Percentiles rank a stretch among this genome's conserved stretches.
These are phyloP conservation scores for Bacidia gigantensis DNA, from an alignment of 495 filamentous ascomycete genomes.

Conservation along the genomic window DNA sequence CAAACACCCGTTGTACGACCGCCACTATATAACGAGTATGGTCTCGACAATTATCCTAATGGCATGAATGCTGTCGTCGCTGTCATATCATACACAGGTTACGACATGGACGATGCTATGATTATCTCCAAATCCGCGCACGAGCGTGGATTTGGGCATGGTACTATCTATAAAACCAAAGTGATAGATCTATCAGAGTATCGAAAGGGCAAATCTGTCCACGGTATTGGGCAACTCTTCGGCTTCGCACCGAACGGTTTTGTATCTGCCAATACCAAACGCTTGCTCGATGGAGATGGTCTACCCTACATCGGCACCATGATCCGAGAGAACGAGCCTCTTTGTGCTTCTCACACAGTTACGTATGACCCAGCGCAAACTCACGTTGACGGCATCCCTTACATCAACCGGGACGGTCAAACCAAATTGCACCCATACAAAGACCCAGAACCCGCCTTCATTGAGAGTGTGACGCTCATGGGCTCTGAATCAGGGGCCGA, in stretches of 20 bases:
- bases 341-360: conserved; percentile 85
- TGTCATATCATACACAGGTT: conserved; percentile 96
- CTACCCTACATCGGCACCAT: conserved; percentile 63
- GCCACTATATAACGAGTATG: conserved; percentile 87
- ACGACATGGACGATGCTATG: conserved; percentile 99
- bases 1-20: conserved; percentile 90
- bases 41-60: conserved; percentile 96
- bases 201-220: conserved; percentile 38
- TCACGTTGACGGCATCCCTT: conserved; percentile 15
- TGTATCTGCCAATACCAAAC: conserved; percentile 48
- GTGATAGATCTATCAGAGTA: conserved; percentile 68
- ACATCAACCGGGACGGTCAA: conserved; percentile 60
- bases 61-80: conserved; percentile 95
- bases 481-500: conserved; percentile 69
- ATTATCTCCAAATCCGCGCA: conserved; percentile 96
- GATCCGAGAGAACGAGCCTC: conserved; percentile 64
- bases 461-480: conserved; percentile 86
- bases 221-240: conserved; percentile 58
- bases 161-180: conserved; percentile 96
- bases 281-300: conserved; percentile 71
- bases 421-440: conserved; percentile 86
- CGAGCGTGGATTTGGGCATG: conserved; percentile 92
- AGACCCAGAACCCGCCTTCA: conserved; percentile 68
- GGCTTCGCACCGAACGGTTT: conserved; percentile 65
- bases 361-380: conserved; percentile 51